A percentile compares a stretch with the other conserved stretches of the same genome.
Evolutionary conservation across 768 basidiomycete genomes (phyloP).

Genomic region (Leccinum boreale): DNA sequence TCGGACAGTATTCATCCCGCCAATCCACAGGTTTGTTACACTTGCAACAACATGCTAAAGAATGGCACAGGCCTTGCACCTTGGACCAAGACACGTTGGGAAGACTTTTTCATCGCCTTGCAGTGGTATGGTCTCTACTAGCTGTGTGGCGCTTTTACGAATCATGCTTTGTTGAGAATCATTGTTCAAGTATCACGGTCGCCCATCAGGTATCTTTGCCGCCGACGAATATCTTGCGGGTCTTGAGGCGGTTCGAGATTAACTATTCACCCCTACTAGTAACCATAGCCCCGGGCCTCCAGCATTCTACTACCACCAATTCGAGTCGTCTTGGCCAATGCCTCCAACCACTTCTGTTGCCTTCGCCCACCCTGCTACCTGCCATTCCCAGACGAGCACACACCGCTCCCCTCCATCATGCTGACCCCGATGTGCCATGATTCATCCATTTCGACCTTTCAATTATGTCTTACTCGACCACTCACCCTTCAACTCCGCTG

Average conservation of each 20-base stretch:
- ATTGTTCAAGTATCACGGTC: constrained; percentile 56
- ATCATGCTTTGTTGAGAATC: constrained; percentile 44
- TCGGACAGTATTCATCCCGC: not conserved
- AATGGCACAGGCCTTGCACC: constrained; percentile 49
- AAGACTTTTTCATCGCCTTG: constrained; percentile 53
- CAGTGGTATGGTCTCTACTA: constrained; percentile 42
- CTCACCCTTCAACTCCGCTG: too few relatives aligned
- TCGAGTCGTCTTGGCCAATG: not conserved
- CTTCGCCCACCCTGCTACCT: not conserved
- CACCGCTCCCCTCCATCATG: not conserved
- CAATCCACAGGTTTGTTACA: constrained; percentile 45
- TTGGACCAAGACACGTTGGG: constrained; percentile 56
- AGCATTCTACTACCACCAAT: not conserved
- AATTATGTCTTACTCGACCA: not conserved
- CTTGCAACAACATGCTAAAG: constrained; percentile 53
- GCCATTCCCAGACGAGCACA: not conserved
- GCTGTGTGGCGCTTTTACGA: constrained; percentile 2
- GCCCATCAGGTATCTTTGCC: constrained; percentile 52
- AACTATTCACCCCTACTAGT: constrained; percentile 11
- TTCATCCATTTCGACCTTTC: not conserved
- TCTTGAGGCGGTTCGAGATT: constrained; percentile 54
- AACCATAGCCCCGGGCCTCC: not conserved
- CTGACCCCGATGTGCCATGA: too few relatives aligned
- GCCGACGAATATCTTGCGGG: constrained; percentile 59
- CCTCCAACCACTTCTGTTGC: not conserved